A percentile compares a stretch with the other conserved stretches of the same genome.
phyloP scores from a whole-genome alignment of 1,139 yeast species.

The Taphrina sp. region DNA sequence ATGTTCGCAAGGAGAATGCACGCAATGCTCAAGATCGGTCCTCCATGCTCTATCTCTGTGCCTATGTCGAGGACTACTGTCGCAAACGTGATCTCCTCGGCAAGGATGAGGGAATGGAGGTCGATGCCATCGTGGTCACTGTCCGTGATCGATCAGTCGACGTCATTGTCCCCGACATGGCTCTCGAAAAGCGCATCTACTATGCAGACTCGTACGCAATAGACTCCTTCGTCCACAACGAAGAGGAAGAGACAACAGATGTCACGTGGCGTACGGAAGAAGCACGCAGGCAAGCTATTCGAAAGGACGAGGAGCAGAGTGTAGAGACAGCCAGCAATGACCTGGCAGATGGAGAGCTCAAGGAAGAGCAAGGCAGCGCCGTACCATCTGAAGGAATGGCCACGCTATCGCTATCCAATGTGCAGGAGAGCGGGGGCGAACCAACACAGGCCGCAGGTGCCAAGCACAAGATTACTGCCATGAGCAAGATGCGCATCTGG shows the following conservation, averaged over 20 bases:
- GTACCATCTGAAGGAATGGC: background rate
- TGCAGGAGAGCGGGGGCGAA: background rate
- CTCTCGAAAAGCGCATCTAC: constrained; percentile 94
- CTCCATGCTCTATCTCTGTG: constrained; percentile 77
- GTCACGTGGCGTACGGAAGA: constrained; percentile 20
- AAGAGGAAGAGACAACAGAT: constrained; percentile 10
- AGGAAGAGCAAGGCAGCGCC: background rate
- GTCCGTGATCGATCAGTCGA: constrained; percentile 96
- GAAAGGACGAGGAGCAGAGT: background rate
- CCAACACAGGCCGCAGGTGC: background rate
- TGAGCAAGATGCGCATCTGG: constrained; percentile 25
- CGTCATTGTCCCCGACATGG: constrained; percentile 88
- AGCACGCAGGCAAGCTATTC: constrained; percentile 9
- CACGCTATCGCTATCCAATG: background rate
- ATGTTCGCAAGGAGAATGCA: constrained; percentile 93
- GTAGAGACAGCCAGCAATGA: background rate
- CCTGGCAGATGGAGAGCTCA: background rate
- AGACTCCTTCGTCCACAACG: constrained; percentile 15
- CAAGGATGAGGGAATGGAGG: constrained; percentile 60
- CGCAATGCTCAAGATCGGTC: constrained; percentile 92
- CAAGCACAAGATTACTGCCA: constrained; percentile 7
- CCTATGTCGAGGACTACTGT: constrained; percentile 53
- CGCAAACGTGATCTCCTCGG: constrained; percentile 70
- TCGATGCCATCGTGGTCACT: constrained; percentile 88
- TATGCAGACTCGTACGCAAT: constrained; percentile 64